Base-by-base conservation (phyloP, 2,329 filamentous ascomycete species). In the Didymella pomorum region DNA sequence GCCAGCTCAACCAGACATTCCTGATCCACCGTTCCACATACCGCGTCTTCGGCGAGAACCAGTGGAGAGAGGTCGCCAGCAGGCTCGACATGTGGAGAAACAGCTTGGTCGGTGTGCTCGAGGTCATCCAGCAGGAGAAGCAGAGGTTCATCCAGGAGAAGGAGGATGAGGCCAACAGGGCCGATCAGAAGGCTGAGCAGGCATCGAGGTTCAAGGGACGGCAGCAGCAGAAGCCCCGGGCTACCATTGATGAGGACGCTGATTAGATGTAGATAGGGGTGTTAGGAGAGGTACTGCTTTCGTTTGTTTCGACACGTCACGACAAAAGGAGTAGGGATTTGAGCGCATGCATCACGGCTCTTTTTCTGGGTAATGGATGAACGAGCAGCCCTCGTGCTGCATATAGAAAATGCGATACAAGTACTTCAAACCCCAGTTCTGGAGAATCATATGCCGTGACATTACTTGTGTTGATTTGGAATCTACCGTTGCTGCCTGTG, bases 41-140 rank as follows among this genome's bases (percentile, higher is more conserved):
- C 85, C 89, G 95, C 62, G 93, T 97, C 53, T 99, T 99, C 74
- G 92, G 92, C 69, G 92, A 97, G 83, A 96, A 96, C 85, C 95
- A 99, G 83, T 99, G 96, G 93, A 88, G 91, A 69, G 94, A 99
- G 83, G 89, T 99, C 52, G 91, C 92, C 61, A 92, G 90, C 64
- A 86, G 94, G 62, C 83, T 99, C 71, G 93, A 97, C 80, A 91
- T 93, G 78, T 98, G 94, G 94, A 89, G 90, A 78, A 84, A 87
- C 69, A 94, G 91, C 69, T 82, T 98, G 71, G 85, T 87, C 74
- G 87, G 87, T 67, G 93, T 99, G 18, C 82, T 96, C 68, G 82
- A 83, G 55, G 91, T 95, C 44, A 86, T 98, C 66, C 87, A 89
- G 72, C 83, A 86, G 75, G 92, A 96, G 82, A 89, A 96, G 83